Base-by-base conservation (phyloP, 177 flowering plant species). In the Tripterygium wilfordii region DNA sequence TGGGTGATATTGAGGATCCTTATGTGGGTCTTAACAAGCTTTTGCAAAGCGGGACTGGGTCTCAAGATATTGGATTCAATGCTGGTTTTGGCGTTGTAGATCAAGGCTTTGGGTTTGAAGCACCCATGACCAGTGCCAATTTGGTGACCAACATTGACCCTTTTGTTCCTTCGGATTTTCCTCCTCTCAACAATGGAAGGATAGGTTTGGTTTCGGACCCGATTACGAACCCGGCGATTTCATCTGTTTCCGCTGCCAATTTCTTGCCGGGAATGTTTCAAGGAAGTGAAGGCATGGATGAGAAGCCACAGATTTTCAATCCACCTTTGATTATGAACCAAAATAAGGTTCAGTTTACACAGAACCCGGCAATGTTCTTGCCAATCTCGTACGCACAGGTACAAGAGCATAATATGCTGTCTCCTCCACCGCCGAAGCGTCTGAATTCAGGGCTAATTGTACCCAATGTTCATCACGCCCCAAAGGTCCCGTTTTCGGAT, bases 1-100 rank as follows among this genome's bases (percentile, higher is more conserved):
- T 61, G 48, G 79, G 75, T 6, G 87, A 80, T 41, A 73, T 56
- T 5, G 81, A 78, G 1, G 83, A 78, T 55, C 60, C 79, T 0
- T 51, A 79, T 2, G 47, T 74, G 22, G 71, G 70, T 10, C 48
- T 77, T 35, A 77, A 69, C 27, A 65, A 71, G 58, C 49, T 75
- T 10, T 57, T 80, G 45, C 80, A 77, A 37, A 53, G 60, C 16
- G 72, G 57, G 0, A 47, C 58, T 28, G 17, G 21, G 49, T 23
- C 54, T 54, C 28, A 56, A 29, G 75, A 74, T 51, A 66, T 66
- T 30, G 87, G 74, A 9, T 58, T 48, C 57, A 60, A 54, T 58
- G 70, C 61, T 14, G 78, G 78, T 0, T 66, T 75, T 30, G 86
- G 82, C 5, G 42, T 65, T 21, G 65, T 70, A 22, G 79, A 71